Percentiles rank a stretch among this genome's conserved stretches.
phyloP scores from a whole-genome alignment of 164 flowering plant genomes.

The Euptelea pleiosperma region DNA sequence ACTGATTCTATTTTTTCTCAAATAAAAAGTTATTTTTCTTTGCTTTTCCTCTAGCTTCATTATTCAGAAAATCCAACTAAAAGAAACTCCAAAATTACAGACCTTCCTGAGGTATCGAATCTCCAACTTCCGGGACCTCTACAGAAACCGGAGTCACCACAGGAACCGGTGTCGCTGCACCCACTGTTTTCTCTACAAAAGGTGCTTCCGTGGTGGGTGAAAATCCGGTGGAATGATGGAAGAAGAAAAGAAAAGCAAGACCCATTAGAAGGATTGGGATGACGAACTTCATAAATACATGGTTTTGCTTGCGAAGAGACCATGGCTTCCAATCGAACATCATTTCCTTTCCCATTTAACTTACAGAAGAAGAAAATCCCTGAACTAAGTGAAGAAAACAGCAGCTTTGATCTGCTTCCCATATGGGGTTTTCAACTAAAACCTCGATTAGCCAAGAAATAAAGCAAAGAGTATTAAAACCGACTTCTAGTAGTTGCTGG shows the following conservation, averaged over 20 bases:
- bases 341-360: constrained; percentile 33
- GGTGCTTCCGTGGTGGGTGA: constrained; percentile 17
- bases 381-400: too few relatives aligned
- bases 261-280: constrained; percentile 49
- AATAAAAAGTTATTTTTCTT: too few relatives aligned
- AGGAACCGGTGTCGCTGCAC: constrained; percentile 10
- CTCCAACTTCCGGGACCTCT: constrained; percentile 11
- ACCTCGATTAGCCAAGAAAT: too few relatives aligned
- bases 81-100: constrained; percentile 7
- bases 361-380: not conserved
- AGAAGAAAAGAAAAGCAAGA: constrained; percentile 54
- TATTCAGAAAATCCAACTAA: not conserved
- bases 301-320: constrained; percentile 34
- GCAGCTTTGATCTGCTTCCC: too few relatives aligned
- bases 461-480: too few relatives aligned
- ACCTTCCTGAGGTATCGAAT: constrained; percentile 29
- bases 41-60: not conserved
- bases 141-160: constrained; percentile 10
- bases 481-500: too few relatives aligned
- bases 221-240: constrained; percentile 35
- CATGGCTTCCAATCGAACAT: constrained; percentile 35
- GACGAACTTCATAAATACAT: constrained; percentile 42
- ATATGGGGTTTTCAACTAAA: too few relatives aligned
- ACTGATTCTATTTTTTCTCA: too few relatives aligned
- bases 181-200: constrained; percentile 15